Evolutionary conservation across 1,139 yeast species (phyloP), one percentile per base, ranked within the genome.

Genomic region (Zygoascus sp.): DNA sequence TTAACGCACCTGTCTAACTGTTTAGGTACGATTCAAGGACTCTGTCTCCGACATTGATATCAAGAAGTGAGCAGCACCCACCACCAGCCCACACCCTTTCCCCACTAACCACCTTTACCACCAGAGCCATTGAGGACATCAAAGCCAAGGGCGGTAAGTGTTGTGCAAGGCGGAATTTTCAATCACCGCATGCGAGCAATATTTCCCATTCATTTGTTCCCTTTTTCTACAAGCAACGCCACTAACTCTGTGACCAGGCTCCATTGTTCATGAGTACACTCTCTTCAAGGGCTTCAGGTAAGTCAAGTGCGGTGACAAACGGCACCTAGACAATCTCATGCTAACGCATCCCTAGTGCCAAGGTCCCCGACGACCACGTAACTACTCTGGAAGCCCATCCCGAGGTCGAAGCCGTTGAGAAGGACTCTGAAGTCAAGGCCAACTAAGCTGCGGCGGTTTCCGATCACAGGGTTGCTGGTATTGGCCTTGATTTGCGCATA

Each of bases 361-460:
- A 51, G 13, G 53, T 64, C 23, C 69, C 69, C 22, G 56, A 58
- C 21, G 60, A 53, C 50, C 58, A 57, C 35, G 63, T 61, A 17
- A 30, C 52, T 16, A 42, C 54, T 37, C 46, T 64, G 23, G 50
- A 55, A 38, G 19, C 54, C 25, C 59, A 58, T 47, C 61, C 66
- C 17, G 56, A 54, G 32, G 52, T 62, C 42, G 65, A 54, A 10
- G 58, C 52, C n/a, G 53, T 61, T 32, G 68, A 63, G 54, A 58
- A 55, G 45, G 68, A 63, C 49, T 55, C 56, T 48, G 65, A 60
- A 44, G 68, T 64, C 34, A 48, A 50, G 25, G 61, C 51, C 23
- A 58, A 56, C 44, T 48, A 52, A 25, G 15, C 16, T 32, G 47
- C 28, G 20, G 16, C 25, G 23, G 32, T n/a, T 34, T 23, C 16